These are phyloP conservation scores for Gaultheria prostrata DNA, from an alignment of 148 eudicot species.

Conservation along the genomic window DNA sequence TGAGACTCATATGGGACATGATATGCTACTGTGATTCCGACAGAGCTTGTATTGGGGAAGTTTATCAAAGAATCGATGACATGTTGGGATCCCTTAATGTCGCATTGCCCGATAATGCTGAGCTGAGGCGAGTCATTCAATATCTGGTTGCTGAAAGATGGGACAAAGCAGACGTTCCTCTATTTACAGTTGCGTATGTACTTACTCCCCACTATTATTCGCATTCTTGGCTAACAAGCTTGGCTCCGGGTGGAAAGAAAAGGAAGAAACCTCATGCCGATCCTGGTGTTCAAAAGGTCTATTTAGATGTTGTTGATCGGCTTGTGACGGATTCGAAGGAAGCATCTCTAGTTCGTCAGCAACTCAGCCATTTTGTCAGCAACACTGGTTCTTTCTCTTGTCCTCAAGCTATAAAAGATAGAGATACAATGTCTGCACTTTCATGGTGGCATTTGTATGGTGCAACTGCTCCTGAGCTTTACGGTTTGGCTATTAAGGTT, in stretches of 20 bases:
- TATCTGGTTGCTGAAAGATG: background rate
- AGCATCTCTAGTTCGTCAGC: background rate
- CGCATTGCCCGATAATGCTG: background rate
- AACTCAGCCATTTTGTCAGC: slow-evolving; percentile 5
- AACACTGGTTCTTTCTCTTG: background rate
- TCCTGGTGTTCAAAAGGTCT: background rate
- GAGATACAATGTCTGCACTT: background rate
- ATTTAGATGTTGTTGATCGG: background rate
- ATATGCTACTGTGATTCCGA: slow-evolving; percentile 5
- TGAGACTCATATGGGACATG: slow-evolving; percentile 9
- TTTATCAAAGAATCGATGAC: background rate
- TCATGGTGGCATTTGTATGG: slow-evolving; percentile 15
- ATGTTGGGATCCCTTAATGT: background rate
- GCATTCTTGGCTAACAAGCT: background rate
- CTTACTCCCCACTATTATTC: background rate
- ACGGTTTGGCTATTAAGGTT: background rate
- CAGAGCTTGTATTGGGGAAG: slow-evolving; percentile 13
- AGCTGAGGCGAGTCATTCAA: background rate
- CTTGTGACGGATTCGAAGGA: slow-evolving; percentile 10
- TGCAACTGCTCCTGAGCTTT: slow-evolving; percentile 8
- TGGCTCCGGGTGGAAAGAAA: background rate
- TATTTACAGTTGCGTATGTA: background rate
- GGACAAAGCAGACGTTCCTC: background rate
- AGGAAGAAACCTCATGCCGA: background rate
- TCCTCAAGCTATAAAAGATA: slow-evolving; percentile 2